phyloP scores from a whole-genome alignment of 1,284 basidiomycete genomes.

The Ustilago vetiveriae region DNA sequence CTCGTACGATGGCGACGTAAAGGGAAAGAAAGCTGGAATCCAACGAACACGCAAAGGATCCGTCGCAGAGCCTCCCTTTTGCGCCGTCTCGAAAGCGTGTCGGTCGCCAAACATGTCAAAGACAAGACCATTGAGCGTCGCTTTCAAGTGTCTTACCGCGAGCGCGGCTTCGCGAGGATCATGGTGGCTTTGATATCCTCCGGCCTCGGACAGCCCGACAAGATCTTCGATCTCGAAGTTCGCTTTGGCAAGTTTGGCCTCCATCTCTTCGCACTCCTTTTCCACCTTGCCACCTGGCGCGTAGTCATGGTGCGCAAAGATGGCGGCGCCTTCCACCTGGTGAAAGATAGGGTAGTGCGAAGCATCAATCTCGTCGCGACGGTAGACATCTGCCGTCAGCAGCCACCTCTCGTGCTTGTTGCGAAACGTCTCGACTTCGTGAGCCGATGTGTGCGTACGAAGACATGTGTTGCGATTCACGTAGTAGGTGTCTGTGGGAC shows the following conservation, averaged over 20 bases:
- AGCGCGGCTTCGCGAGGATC: conserved; percentile 70
- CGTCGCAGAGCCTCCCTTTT: conserved; percentile 45
- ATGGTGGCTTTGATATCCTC: conserved; percentile 83
- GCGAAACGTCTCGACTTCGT: conserved; percentile 91
- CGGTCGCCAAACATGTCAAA: conserved; percentile 77
- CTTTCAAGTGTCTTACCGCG: conserved; percentile 85
- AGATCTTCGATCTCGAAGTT: conserved; percentile 84
- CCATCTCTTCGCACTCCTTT: conserved; percentile 75
- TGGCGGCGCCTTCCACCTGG: conserved; percentile 93
- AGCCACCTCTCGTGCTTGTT: conserved; percentile 83
- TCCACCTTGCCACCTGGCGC: conserved; percentile 68
- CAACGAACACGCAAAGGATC: conserved; percentile 85
- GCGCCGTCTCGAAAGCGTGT: conserved; percentile 67
- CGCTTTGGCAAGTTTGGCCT: conserved; percentile 67
- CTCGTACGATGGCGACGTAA: conserved; percentile 96
- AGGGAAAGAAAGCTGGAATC: conserved; percentile 98
- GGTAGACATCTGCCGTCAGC: conserved; percentile 96
- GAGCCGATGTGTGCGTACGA: conserved; percentile 95
- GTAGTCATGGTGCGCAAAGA: conserved; percentile 72
- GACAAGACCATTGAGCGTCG: conserved; percentile 88
- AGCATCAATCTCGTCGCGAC: conserved; percentile 96
- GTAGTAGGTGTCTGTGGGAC: conserved; percentile 93
- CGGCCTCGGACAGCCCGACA: conserved; percentile 75
- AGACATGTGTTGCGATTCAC: conserved; percentile 89
- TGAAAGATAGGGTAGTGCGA: conserved; percentile 99